These are phyloP conservation scores for Lentinula sp. DNA, from an alignment of 768 basidiomycete genomes.

Conservation along the genomic window DNA sequence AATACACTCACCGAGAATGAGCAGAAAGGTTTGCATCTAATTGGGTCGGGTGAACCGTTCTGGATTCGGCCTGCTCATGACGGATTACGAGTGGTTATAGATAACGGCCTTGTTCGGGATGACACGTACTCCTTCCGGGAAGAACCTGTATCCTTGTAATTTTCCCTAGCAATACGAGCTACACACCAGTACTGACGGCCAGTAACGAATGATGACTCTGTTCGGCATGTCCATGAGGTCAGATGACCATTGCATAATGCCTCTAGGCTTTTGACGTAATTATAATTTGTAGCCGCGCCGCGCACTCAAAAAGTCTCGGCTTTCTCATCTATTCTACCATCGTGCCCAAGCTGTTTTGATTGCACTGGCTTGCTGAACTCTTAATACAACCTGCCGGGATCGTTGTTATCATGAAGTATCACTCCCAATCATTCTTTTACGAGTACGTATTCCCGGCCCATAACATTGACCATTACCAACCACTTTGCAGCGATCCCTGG, in stretches of 20 bases:
- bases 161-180: too few species aligned
- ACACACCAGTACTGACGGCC: too few species aligned
- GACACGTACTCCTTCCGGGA: slow-evolving; percentile 36
- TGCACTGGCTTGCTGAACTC: neutral
- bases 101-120: slow-evolving; percentile 39
- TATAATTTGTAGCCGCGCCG: neutral
- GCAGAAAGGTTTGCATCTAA: slow-evolving; percentile 34
- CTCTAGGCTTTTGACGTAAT: neutral
- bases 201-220: too few species aligned
- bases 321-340: neutral
- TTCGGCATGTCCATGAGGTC: too few species aligned
- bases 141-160: neutral
- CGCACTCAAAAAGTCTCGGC: neutral
- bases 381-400: slow-evolving; percentile 1
- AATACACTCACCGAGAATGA: slow-evolving; percentile 26
- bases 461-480: slow-evolving; percentile 7
- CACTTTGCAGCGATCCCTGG: slow-evolving; percentile 74
- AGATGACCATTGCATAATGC: too few species aligned
- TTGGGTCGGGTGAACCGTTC: slow-evolving; percentile 38
- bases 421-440: slow-evolving; percentile 48
- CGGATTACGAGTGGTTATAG: slow-evolving; percentile 55
- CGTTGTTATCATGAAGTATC: slow-evolving; percentile 43
- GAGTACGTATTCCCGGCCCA: slow-evolving; percentile 31
- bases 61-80: slow-evolving; percentile 77
- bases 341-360: neutral